Conservation (phyloP, 1,139 yeast genomes). For the Magnusiomyces suaveolens region DNA sequence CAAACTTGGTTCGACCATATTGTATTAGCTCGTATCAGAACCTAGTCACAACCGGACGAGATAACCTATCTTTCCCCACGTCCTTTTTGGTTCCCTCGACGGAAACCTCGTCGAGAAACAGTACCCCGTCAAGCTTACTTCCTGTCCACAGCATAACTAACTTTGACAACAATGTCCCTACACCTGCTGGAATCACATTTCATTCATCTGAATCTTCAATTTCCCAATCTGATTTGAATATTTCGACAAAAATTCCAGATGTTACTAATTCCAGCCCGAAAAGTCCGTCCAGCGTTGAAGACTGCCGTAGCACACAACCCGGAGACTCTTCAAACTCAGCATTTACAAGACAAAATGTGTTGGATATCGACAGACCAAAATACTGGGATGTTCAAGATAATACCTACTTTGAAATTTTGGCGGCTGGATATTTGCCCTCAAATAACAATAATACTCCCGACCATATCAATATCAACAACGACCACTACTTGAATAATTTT, state of each 20-base stretch:
- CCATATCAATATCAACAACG: background rate
- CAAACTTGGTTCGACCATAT: background rate
- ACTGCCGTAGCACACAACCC: no score
- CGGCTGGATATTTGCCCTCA: background rate
- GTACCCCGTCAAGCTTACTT: background rate
- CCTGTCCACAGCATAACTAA: background rate
- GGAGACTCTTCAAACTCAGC: background rate
- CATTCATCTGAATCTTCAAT: no score
- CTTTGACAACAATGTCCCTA: background rate
- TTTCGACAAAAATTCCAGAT: background rate
- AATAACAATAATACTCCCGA: background rate
- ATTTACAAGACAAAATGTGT: background rate
- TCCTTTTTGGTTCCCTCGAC: no score
- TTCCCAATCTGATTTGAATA: background rate
- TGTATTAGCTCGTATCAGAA: background rate
- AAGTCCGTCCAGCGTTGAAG: no score
- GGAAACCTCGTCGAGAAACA: no score
- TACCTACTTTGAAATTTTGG: conserved; percentile 1
- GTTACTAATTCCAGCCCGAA: background rate
- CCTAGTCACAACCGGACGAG: no score
- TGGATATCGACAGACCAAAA: background rate
- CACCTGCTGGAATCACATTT: no score
- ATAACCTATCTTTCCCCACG: no score
- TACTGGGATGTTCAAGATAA: conserved; percentile 2
- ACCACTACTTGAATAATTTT: background rate